Conservation (phyloP, 2,329 filamentous ascomycete genomes). For the Nothomitra cinnamomea region DNA sequence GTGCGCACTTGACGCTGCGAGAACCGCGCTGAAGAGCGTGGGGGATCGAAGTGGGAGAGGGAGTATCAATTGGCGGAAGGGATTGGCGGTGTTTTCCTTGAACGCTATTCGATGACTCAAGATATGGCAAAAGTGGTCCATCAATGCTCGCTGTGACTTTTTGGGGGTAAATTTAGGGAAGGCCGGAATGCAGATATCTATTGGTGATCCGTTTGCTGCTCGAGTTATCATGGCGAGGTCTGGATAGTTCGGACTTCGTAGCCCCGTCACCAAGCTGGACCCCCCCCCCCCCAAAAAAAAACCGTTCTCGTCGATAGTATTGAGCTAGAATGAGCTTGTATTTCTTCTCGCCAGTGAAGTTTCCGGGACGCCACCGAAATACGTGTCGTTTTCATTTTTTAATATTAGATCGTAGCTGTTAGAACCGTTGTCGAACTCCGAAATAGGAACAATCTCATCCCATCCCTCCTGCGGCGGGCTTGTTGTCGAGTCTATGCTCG, state of each 20-base stretch:
- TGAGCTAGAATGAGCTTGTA: no score
- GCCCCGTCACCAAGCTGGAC: no score
- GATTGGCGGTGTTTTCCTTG: slow-evolving; percentile 43
- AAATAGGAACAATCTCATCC: no score
- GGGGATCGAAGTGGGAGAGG: slow-evolving; percentile 38
- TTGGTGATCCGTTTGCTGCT: background rate
- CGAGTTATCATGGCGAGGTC: slow-evolving; percentile 27
- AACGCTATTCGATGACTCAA: slow-evolving; percentile 49
- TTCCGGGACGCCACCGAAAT: no score
- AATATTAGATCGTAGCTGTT: no score
- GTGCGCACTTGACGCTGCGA: background rate
- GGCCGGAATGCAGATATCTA: slow-evolving; percentile 17
- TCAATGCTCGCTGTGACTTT: slow-evolving; percentile 26
- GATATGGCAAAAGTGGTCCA: slow-evolving; percentile 47
- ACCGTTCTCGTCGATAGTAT: no score
- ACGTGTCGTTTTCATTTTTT: no score
- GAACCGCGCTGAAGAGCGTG: slow-evolving; percentile 16
- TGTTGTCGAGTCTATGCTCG: no score
- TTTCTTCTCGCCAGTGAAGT: no score
- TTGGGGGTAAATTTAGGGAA: slow-evolving; percentile 37
- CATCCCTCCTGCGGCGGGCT: no score
- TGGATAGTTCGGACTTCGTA: slow-evolving; percentile 9
- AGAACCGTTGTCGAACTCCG: no score
- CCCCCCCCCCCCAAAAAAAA: no score
- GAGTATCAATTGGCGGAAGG: slow-evolving; percentile 45